Evolutionary conservation across 2,329 filamentous ascomycete genomes (phyloP).

Genomic region (Pleochaeta shiraiana): DNA sequence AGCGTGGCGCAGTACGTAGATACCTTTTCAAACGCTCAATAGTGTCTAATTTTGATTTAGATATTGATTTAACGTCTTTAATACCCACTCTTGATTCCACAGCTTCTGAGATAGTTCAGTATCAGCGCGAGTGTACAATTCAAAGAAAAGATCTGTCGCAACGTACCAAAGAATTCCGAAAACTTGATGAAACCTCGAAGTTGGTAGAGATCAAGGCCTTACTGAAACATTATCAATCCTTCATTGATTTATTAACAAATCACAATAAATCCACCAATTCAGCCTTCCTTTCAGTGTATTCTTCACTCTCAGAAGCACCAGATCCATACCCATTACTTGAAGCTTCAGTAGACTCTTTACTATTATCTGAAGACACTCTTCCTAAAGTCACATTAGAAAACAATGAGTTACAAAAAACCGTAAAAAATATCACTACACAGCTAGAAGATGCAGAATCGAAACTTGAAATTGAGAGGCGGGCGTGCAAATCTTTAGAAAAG

Average conservation of each 20-base stretch:
- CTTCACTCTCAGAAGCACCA: slow-evolving; percentile 79
- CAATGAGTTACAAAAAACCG: slow-evolving; percentile 58
- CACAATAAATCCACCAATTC: slow-evolving; percentile 90
- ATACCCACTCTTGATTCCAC: slow-evolving; percentile 74
- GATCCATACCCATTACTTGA: slow-evolving; percentile 94
- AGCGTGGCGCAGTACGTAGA: slow-evolving; percentile 66
- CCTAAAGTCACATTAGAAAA: slow-evolving; percentile 83
- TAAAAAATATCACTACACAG: slow-evolving; percentile 53
- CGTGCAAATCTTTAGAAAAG: slow-evolving; percentile 54
- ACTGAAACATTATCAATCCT: slow-evolving; percentile 92
- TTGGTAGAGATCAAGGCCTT: slow-evolving; percentile 73
- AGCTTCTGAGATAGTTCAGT: slow-evolving; percentile 83
- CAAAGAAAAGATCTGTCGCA: slow-evolving; percentile 96
- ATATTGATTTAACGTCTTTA: slow-evolving; percentile 67
- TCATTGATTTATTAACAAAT: slow-evolving; percentile 90
- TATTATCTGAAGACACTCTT: slow-evolving; percentile 77
- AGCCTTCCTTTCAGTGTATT: slow-evolving; percentile 82
- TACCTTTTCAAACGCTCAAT: slow-evolving; percentile 3
- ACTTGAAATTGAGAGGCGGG: slow-evolving; percentile 54
- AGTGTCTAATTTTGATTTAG: slow-evolving; percentile 24
- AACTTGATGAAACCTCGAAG: slow-evolving; percentile 75
- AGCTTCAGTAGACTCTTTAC: slow-evolving; percentile 83
- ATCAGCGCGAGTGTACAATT: slow-evolving; percentile 87
- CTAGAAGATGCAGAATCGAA: slow-evolving; percentile 64
- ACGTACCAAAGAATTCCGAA: slow-evolving; percentile 95